Evolutionary conservation across 495 filamentous ascomycete species (phyloP).

Genomic region (Bryoglossum gracile): DNA sequence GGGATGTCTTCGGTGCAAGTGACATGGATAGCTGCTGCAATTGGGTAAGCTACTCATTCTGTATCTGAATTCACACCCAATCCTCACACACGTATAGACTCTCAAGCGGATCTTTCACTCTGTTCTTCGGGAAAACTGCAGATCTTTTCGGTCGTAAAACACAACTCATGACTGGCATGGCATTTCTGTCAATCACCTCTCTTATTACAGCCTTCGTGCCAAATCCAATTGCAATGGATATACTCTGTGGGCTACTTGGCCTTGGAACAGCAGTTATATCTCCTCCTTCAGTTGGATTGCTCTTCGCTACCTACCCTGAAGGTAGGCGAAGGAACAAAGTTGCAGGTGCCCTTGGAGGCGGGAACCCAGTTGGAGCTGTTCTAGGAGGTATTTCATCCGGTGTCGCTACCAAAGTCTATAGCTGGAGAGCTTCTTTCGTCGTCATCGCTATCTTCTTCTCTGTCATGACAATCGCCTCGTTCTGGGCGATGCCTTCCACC

Average conservation of each 20-base stretch:
- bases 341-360: constrained; percentile 56
- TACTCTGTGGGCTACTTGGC: constrained; percentile 52
- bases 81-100: constrained; percentile 28
- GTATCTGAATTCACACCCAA: neutral
- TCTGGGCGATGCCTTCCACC: constrained; percentile 49
- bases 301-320: constrained; percentile 49
- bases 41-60: constrained; percentile 35
- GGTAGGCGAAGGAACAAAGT: constrained; percentile 52
- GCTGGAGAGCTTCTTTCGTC: constrained; percentile 54
- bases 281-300: constrained; percentile 52
- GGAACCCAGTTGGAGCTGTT: constrained; percentile 56
- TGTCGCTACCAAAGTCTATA: constrained; percentile 43
- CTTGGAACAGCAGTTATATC: constrained; percentile 51
- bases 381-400: constrained; percentile 54
- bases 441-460: constrained; percentile 49
- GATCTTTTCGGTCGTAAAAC: constrained; percentile 54
- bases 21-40: constrained; percentile 53
- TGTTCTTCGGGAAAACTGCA: constrained; percentile 56
- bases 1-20: constrained; percentile 54
- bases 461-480: constrained; percentile 40
- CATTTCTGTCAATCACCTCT: constrained; percentile 44
- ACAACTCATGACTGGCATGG: constrained; percentile 48
- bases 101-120: constrained; percentile 50
- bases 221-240: constrained; percentile 45
- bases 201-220: constrained; percentile 48